Evolutionary conservation across 2,329 filamentous ascomycete genomes (phyloP), one percentile per base, ranked within the genome.

Genomic region (Penicillium fuscoglaucum): DNA sequence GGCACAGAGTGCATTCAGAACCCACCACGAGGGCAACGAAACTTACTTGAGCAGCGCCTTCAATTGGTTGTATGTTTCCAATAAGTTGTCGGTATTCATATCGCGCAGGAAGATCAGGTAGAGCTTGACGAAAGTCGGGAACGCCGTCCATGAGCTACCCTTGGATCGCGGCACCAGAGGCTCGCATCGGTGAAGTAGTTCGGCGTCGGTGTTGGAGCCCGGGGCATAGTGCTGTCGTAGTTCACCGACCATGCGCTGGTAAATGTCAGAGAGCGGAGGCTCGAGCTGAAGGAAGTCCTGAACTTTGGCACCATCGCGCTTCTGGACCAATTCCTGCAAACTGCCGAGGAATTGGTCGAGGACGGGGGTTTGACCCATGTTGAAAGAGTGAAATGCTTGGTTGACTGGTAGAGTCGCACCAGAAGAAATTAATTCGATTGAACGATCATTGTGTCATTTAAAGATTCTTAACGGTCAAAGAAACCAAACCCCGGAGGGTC

Each of bases 31-130:
- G 29, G 24, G 9, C 19, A 19, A n/a, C 43, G 29, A 40, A 39
- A 79, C 88, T 69, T 80, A 93, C 89, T 90, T 90, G 49, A 93
- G 83, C 29, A 96, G 77, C 0, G 83, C 84, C 62, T 86, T 90
- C 55, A 96, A 82, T 67, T 89, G 76, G 57, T 90, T 83, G 70
- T 96, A 91, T 4, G 92, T 89, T 55, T 85, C 83, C 29, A 93
- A 77, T 41, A 95, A 78, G 68, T 96, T 88, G 13, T 87, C 84
- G 50, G 90, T 87, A 67, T 96, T 83, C 33, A 93, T 87, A 68
- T 96, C 90, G 56, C 92, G 82, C 80, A 93, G 85, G 67, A 93
- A 96, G 45, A 84, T 80, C 63, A 96, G 81, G 69, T 96, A 97
- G 50, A 91, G 86, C 67, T 86, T 89, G 73, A 96, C 85, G 70